These are phyloP conservation scores for Pseudogymnoascus pannorum DNA, from an alignment of 2,329 filamentous ascomycete species.

Conservation along the genomic window DNA sequence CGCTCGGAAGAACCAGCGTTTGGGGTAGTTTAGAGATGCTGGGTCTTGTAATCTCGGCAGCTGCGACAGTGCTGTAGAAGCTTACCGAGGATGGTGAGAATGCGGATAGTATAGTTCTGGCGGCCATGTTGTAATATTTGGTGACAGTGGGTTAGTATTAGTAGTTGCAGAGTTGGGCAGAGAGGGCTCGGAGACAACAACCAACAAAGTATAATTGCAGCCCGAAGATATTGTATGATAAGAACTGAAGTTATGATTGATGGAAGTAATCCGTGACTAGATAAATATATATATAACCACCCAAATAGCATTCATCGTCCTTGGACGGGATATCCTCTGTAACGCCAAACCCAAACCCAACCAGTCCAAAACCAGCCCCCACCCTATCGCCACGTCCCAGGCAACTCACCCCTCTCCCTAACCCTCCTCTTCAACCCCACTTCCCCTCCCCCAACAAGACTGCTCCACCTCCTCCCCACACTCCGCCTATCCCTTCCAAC, in stretches of 20 bases:
- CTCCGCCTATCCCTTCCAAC: constrained; percentile 53
- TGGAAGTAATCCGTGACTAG: not conserved
- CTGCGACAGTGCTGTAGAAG: not conserved
- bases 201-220: not conserved
- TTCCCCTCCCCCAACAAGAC: constrained; percentile 50
- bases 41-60: not conserved
- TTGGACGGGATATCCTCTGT: not conserved
- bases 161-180: not conserved
- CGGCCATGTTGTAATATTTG: not conserved
- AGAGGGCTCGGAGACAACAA: not conserved
- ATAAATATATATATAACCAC: not conserved
- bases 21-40: not conserved
- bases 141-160: not conserved
- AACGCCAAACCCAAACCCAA: not conserved
- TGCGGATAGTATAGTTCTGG: not conserved
- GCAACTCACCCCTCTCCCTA: constrained; percentile 39
- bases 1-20: not conserved
- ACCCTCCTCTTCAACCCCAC: constrained; percentile 48
- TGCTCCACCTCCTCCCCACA: constrained; percentile 56
- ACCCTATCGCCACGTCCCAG: constrained; percentile 47
- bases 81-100: not conserved
- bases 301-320: constrained; percentile 8
- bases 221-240: not conserved
- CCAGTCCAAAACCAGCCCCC: not conserved
- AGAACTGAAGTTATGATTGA: constrained; percentile 5